These are phyloP conservation scores for Fusarium torulosum DNA, from an alignment of 2,329 filamentous ascomycete species.

Conservation along the genomic window DNA sequence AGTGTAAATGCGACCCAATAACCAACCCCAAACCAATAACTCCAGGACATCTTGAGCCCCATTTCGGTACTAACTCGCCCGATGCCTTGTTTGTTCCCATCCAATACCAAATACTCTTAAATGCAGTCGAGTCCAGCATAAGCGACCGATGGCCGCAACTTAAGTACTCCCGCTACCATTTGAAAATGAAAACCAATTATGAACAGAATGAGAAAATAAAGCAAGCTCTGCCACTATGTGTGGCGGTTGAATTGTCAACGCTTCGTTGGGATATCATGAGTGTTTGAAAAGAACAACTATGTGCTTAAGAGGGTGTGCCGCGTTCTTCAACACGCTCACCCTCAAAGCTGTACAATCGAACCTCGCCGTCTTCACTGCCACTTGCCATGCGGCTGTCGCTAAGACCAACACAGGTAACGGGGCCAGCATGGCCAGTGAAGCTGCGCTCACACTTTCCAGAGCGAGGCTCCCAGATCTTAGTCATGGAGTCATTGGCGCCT, in stretches of 20 bases:
- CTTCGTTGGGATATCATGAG: constrained; percentile 21
- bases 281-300: constrained; percentile 1
- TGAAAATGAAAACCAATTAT: constrained; percentile 14
- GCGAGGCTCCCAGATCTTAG: constrained; percentile 93
- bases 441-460: constrained; percentile 93
- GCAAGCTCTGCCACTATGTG: not conserved
- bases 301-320: constrained; percentile 64
- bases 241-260: constrained; percentile 1
- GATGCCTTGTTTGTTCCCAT: constrained; percentile 6
- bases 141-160: not conserved
- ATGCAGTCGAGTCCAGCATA: constrained; percentile 16
- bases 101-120: constrained; percentile 16
- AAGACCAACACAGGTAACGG: constrained; percentile 92
- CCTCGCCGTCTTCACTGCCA: constrained; percentile 93
- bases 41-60: constrained; percentile 20
- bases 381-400: constrained; percentile 91
- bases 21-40: constrained; percentile 26
- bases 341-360: constrained; percentile 84
- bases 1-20: constrained; percentile 14
- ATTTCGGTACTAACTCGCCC: constrained; percentile 14
- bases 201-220: constrained; percentile 6
- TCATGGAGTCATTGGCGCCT: constrained; percentile 92
- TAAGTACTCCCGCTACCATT: constrained; percentile 32
- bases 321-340: constrained; percentile 62
- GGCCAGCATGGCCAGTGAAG: constrained; percentile 89